Percentiles rank a stretch among this genome's conserved stretches.
Conservation (phyloP, 1,139 yeast genomes). For the Williopsis jadinii region DNA sequence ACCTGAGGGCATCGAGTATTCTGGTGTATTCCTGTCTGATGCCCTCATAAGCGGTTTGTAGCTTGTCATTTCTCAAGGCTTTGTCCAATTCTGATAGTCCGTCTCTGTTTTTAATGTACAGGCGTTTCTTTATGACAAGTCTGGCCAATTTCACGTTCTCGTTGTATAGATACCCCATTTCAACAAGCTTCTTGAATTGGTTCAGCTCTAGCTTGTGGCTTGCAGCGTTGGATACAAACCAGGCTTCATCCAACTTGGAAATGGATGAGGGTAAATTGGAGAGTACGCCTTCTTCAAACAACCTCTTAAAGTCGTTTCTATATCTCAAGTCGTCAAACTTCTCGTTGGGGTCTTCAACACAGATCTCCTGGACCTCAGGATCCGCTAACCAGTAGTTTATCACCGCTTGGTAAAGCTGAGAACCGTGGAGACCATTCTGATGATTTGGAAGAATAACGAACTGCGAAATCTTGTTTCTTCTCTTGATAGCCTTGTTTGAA, state of each 20-base stretch:
- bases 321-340: conserved; percentile 89
- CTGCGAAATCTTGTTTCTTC: conserved; percentile 79
- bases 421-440: conserved; percentile 69
- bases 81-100: conserved; percentile 62
- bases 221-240: conserved; percentile 34
- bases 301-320: conserved; percentile 60
- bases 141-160: conserved; percentile 30
- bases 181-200: conserved; percentile 71
- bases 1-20: conserved; percentile 25
- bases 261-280: conserved; percentile 17
- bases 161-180: conserved; percentile 57
- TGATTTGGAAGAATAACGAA: conserved; percentile 77
- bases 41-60: conserved; percentile 68
- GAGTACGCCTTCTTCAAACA: conserved; percentile 31
- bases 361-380: conserved; percentile 56
- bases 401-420: conserved; percentile 50
- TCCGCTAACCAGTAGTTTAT: conserved; percentile 50
- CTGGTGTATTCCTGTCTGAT: conserved; percentile 65
- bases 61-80: conserved; percentile 54
- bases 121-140: conserved; percentile 59
- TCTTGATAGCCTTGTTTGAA: conserved; percentile 25
- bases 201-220: conserved; percentile 62
- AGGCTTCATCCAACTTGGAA: conserved; percentile 25
- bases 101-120: conserved; percentile 73
- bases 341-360: conserved; percentile 94